Conservation (phyloP, 176 grass and related monocot genomes). For the Tillandsia leiboldiana region DNA sequence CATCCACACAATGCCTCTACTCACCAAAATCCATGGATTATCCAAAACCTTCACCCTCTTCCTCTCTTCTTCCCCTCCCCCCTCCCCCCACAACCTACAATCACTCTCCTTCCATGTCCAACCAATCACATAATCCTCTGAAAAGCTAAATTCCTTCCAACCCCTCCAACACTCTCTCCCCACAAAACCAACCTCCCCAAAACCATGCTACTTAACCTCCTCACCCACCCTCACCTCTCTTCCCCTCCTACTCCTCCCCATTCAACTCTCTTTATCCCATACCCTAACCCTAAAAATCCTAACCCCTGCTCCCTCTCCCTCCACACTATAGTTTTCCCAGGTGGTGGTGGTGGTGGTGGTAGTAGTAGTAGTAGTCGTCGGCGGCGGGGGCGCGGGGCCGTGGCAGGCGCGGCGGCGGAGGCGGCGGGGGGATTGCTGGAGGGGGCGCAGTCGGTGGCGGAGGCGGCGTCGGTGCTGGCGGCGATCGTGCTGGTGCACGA, state of each 20-base stretch:
- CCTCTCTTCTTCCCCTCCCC: neutral
- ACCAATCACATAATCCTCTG: no score
- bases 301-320: slow-evolving; percentile 7
- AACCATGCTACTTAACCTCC: neutral
- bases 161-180: slow-evolving; percentile 13
- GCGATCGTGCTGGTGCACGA: slow-evolving; percentile 88
- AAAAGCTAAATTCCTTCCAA: no score
- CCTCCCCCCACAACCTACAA: no score
- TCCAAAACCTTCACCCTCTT: neutral
- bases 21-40: slow-evolving; percentile 1
- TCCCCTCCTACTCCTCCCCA: slow-evolving; percentile 17
- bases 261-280: neutral
- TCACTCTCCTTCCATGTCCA: no score
- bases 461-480: slow-evolving; percentile 75
- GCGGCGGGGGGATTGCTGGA: slow-evolving; percentile 26
- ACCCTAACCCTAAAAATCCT: neutral
- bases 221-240: slow-evolving; percentile 21
- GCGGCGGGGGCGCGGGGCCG: slow-evolving; percentile 1
- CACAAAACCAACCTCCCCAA: slow-evolving; percentile 4
- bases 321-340: slow-evolving; percentile 3
- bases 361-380: slow-evolving; percentile 14
- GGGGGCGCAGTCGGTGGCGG: slow-evolving; percentile 46
- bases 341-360: no score
- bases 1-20: neutral
- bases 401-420: neutral